Evolutionary conservation across 225 moss, liverwort and hornwort genomes (phyloP).

Genomic region (Rhytidiadelphus loreus): DNA sequence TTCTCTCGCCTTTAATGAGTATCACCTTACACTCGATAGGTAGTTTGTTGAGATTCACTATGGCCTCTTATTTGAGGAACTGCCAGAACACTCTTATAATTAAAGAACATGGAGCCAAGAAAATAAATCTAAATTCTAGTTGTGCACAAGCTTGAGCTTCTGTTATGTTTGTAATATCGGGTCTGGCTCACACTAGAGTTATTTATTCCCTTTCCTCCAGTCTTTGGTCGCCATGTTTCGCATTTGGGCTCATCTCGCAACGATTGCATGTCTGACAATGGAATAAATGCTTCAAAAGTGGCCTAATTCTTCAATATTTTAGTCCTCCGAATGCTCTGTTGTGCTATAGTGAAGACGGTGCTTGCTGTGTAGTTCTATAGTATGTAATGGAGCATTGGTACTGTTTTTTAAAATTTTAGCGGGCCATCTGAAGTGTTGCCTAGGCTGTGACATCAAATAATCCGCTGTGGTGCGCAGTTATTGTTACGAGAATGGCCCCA

Average conservation of each 20-base stretch:
- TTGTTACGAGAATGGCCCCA: conserved; percentile 92
- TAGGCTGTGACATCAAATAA: background rate
- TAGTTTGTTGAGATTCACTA: background rate
- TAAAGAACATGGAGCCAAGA: background rate
- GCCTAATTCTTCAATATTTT: background rate
- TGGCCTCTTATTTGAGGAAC: background rate
- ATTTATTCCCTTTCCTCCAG: background rate
- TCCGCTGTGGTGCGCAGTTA: conserved; percentile 31
- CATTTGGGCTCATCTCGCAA: background rate
- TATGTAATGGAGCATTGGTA: background rate
- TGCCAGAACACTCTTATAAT: background rate
- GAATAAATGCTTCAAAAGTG: background rate
- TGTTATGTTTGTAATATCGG: background rate
- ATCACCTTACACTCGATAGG: background rate
- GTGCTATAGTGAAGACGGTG: background rate
- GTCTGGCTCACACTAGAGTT: background rate
- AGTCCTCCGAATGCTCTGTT: background rate
- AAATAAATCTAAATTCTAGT: background rate
- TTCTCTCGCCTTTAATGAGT: background rate
- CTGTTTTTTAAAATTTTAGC: background rate
- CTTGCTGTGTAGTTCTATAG: background rate
- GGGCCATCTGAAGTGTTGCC: background rate
- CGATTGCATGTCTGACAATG: background rate
- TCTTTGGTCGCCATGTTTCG: background rate
- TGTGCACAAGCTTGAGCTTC: background rate